These are phyloP conservation scores for Dendryphion nanum DNA, from an alignment of 2,329 filamentous ascomycete species.

Conservation along the genomic window DNA sequence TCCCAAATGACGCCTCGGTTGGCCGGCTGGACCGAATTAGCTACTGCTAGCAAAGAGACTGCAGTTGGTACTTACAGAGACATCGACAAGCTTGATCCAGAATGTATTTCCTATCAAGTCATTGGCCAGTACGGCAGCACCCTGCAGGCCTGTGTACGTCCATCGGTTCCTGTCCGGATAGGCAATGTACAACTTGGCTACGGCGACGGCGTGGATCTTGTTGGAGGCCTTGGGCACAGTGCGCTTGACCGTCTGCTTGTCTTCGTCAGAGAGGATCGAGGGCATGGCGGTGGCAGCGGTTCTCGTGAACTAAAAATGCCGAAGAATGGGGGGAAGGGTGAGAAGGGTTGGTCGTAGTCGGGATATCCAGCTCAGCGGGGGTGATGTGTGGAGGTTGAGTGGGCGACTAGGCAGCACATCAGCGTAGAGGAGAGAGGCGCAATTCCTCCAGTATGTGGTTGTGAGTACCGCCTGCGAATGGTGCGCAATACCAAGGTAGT, in stretches of 20 bases:
- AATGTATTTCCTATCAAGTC: constrained; percentile 93
- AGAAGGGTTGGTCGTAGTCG: constrained; percentile 4
- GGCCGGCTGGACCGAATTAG: constrained; percentile 56
- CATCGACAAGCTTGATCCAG: constrained; percentile 96
- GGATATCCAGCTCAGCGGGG: constrained; percentile 28
- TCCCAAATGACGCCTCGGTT: constrained; percentile 91
- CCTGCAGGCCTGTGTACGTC: constrained; percentile 92
- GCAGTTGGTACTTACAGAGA: constrained; percentile 83
- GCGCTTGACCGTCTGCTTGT: constrained; percentile 95
- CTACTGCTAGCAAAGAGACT: too few species aligned
- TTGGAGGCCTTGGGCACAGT: constrained; percentile 90
- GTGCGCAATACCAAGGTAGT: too few species aligned
- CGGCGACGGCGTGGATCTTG: constrained; percentile 95
- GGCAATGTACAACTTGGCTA: constrained; percentile 89
- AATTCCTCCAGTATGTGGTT: too few species aligned
- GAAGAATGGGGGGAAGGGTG: constrained; percentile 2
- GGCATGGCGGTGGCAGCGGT: constrained; percentile 48
- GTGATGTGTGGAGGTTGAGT: too few species aligned
- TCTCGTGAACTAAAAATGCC: constrained; percentile 6
- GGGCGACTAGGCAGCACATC: constrained; percentile 30
- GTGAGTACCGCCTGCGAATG: too few species aligned
- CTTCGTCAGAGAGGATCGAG: constrained; percentile 79
- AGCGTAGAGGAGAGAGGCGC: too few species aligned
- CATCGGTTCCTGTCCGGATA: constrained; percentile 83
- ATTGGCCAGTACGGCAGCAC: constrained; percentile 86